Percentiles rank a stretch among this genome's conserved stretches.
Evolutionary conservation across 1,284 basidiomycete species (phyloP).

Genomic region (Ustilago esculenta): DNA sequence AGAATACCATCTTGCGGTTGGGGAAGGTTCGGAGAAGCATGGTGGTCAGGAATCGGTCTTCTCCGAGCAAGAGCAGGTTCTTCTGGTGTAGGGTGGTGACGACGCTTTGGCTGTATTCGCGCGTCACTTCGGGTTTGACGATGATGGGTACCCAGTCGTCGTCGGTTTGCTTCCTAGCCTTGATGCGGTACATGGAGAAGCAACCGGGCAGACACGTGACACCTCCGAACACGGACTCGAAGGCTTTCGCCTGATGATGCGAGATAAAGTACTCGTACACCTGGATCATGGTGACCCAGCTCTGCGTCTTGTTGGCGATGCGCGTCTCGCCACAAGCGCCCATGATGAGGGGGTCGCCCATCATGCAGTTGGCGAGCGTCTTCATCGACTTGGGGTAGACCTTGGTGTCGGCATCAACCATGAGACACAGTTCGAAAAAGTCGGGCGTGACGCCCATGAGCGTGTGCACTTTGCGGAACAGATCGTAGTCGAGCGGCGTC

Average conservation of each 20-base stretch:
- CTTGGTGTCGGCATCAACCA: constrained; percentile 94
- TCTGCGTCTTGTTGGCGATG: constrained; percentile 92
- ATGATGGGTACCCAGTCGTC: constrained; percentile 98
- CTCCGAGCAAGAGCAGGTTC: constrained; percentile 92
- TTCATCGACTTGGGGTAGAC: constrained; percentile 61
- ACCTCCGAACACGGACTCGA: constrained; percentile 99
- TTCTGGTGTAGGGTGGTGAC: constrained; percentile 97
- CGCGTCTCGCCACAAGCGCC: constrained; percentile 98
- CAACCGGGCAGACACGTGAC: constrained; percentile 98
- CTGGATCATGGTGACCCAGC: constrained; percentile 98
- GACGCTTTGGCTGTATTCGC: constrained; percentile 93
- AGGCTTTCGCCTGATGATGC: constrained; percentile 96
- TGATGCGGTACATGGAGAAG: constrained; percentile 99
- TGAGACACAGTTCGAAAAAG: constrained; percentile 95
- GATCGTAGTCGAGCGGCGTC: constrained; percentile 95
- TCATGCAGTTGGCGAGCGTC: constrained; percentile 79
- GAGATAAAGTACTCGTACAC: constrained; percentile 99
- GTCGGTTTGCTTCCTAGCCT: constrained; percentile 81
- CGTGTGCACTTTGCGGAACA: constrained; percentile 95
- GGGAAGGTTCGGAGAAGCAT: constrained; percentile 86
- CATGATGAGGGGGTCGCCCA: constrained; percentile 98
- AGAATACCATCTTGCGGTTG: constrained; percentile 95
- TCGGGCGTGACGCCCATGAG: constrained; percentile 99
- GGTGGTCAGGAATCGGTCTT: constrained; percentile 91
- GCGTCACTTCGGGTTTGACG: constrained; percentile 95